Evolutionary conservation across 2,329 filamentous ascomycete genomes (phyloP).

Genomic region (Xylariomycetidae sp.): DNA sequence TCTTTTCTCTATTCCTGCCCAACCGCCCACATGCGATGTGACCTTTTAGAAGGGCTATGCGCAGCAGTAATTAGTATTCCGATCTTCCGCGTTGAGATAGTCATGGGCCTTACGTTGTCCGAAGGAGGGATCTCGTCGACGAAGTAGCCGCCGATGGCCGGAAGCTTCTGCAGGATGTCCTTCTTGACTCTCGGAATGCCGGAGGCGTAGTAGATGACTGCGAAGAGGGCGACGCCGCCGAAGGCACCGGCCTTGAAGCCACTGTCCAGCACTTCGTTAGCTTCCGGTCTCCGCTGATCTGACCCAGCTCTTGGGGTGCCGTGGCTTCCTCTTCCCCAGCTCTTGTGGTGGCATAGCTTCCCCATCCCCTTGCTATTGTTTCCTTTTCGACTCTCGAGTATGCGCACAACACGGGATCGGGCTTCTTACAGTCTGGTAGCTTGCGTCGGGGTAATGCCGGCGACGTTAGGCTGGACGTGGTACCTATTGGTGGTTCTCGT

Average conservation of each 20-base stretch:
- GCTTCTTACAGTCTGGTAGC: conserved; percentile 46
- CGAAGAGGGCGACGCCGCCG: conserved; percentile 52
- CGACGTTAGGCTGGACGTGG: conserved; percentile 49
- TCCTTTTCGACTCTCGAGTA: too few relatives aligned
- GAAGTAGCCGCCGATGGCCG: conserved; percentile 46
- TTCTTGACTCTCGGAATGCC: conserved; percentile 55
- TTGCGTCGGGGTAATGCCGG: conserved; percentile 45
- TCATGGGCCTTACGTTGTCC: conserved; percentile 61
- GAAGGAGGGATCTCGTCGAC: conserved; percentile 49
- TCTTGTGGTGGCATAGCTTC: too few relatives aligned
- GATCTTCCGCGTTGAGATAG: too few relatives aligned
- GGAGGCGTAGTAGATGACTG: conserved; percentile 53
- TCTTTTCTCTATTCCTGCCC: too few relatives aligned
- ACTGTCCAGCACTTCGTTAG: conserved; percentile 28
- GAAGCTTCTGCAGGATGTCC: conserved; percentile 57
- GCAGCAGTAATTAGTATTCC: too few relatives aligned
- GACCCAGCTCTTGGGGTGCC: neutral
- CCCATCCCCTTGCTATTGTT: too few relatives aligned
- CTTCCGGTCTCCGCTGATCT: neutral
- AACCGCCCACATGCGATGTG: too few relatives aligned
- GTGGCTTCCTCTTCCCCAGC: too few relatives aligned
- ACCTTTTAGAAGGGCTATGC: too few relatives aligned
- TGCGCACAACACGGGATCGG: too few relatives aligned
- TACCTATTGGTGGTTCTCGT: conserved; percentile 39
- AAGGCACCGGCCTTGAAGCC: conserved; percentile 47